Base-by-base conservation (phyloP, 495 filamentous ascomycete species). In the Penicillium simplicissimum region DNA sequence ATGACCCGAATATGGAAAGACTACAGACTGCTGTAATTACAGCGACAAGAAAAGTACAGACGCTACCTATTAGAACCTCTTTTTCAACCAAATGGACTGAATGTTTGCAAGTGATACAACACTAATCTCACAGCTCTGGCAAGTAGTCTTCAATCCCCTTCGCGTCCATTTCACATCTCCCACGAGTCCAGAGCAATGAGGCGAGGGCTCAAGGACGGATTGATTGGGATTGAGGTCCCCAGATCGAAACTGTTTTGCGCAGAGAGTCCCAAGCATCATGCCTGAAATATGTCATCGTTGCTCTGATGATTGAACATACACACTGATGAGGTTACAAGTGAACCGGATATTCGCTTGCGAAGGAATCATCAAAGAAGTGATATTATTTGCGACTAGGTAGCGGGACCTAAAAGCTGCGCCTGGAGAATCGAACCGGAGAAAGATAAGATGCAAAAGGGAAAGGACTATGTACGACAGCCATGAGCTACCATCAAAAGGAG, bases 401-500 rank as follows among this genome's bases (percentile, higher is more conserved):
- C 11, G 17, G 17, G 10, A 45, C 9, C 8, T 21, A 13, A 8
- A n/a, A 17, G 17, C 40, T 17, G 40, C 40, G 23, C 38, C 19
- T 17, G 5, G 3, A 42, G 38, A 28, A 52, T 25, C 25, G 7
- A 19, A 5, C 8, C 48, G 25, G 43, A n/a, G 1, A 19, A 34
- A 52, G 43, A 23, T 8, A 33, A 48, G 23, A 37, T 19, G 5
- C 31, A 55, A 60, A 31, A 45, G 34, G 37, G 49, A 15, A 8
- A 42, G 42, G 17, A 61, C 42, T 23, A 45, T 45, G 42, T 45
- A 45, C 42, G 42, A 45, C 42, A 45, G 9, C 42, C 17, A 23
- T 45, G 3, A 45, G 42, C 8, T 45, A 45, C 42, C 11, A 21
- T 45, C 42, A 5, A 21, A 45, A 45, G 42, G 42, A 51, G 55